Conservation (phyloP, 116 monocot genomes). For the Posidonia oceanica region DNA sequence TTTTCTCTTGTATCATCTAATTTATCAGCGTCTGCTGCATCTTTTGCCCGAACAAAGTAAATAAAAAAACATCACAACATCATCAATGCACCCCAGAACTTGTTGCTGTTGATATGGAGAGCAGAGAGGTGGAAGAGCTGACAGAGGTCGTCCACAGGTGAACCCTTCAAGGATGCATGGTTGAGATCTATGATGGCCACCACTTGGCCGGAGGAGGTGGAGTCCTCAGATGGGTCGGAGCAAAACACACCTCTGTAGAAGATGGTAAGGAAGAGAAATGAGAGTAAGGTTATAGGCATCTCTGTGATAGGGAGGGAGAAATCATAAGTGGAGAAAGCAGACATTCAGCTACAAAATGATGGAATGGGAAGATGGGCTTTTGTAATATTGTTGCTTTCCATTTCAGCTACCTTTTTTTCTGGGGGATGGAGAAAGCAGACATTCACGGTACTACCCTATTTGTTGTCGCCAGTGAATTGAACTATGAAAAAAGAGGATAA, state of each 20-base stretch:
- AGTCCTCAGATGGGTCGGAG: conserved; percentile 34
- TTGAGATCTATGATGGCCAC: conserved; percentile 75
- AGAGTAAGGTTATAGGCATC: background rate
- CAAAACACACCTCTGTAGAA: conserved; percentile 73
- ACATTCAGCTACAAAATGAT: background rate
- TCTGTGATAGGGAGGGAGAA: background rate
- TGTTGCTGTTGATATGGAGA: conserved; percentile 83
- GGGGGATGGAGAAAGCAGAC: background rate
- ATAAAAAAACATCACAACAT: no score
- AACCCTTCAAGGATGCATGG: conserved; percentile 52
- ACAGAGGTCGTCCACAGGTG: conserved; percentile 40
- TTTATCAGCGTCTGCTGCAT: no score
- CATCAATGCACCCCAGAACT: conserved; percentile 42
- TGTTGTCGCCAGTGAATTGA: background rate
- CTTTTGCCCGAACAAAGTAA: no score
- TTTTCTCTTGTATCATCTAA: no score
- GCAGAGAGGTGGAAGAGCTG: conserved; percentile 54
- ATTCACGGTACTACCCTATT: background rate
- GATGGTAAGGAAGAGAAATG: conserved; percentile 5
- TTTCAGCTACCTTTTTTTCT: background rate
- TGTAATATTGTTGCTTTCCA: background rate
- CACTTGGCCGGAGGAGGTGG: conserved; percentile 9
- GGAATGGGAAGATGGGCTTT: background rate
- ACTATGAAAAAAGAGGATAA: no score
- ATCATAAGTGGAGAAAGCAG: background rate